Evolutionary conservation across 371 early-diverging fungal genomes (phyloP).

Genomic region (Saksenaea vasiformis): DNA sequence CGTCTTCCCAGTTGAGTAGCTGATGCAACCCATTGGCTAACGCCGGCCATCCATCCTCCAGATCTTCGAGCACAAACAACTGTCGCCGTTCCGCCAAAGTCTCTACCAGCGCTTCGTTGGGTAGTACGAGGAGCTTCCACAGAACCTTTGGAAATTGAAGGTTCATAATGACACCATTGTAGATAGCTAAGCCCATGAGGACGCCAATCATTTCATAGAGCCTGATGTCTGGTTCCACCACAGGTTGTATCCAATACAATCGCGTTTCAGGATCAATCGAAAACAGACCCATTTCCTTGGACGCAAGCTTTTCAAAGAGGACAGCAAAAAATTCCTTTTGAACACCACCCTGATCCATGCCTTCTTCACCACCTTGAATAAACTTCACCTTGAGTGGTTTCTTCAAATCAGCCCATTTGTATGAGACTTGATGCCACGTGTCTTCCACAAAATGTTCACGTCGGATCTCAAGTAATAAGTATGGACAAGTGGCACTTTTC

Average conservation of each 20-base stretch:
- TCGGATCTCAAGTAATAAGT: slow-evolving; percentile 75
- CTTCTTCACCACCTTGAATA: slow-evolving; percentile 82
- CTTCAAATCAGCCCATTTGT: slow-evolving; percentile 63
- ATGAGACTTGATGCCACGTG: slow-evolving; percentile 65
- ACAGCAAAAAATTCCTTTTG: slow-evolving; percentile 96
- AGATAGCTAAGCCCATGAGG: slow-evolving; percentile 70
- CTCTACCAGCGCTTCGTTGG: slow-evolving; percentile 43
- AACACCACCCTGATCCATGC: slow-evolving; percentile 95
- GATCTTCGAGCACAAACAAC: slow-evolving; percentile 57
- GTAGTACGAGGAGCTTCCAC: slow-evolving; percentile 61
- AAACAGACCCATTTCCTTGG: slow-evolving; percentile 74
- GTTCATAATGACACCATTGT: slow-evolving; percentile 74
- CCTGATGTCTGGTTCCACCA: slow-evolving; percentile 28
- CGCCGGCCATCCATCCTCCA: slow-evolving; percentile 57
- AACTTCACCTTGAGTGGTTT: slow-evolving; percentile 85
- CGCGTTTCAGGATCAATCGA: slow-evolving; percentile 65
- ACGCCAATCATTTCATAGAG: slow-evolving; percentile 74
- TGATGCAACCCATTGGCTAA: slow-evolving; percentile 69
- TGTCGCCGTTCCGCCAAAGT: slow-evolving; percentile 15
- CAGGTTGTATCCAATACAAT: slow-evolving; percentile 87
- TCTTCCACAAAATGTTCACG: slow-evolving; percentile 71
- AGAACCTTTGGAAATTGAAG: slow-evolving; percentile 83
- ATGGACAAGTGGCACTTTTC: slow-evolving; percentile 70
- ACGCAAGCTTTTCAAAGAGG: slow-evolving; percentile 85
- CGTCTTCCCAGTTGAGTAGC: slow-evolving; percentile 76